These are phyloP conservation scores for Aspergillus affinis DNA, from an alignment of 495 filamentous ascomycete genomes.

Conservation along the genomic window DNA sequence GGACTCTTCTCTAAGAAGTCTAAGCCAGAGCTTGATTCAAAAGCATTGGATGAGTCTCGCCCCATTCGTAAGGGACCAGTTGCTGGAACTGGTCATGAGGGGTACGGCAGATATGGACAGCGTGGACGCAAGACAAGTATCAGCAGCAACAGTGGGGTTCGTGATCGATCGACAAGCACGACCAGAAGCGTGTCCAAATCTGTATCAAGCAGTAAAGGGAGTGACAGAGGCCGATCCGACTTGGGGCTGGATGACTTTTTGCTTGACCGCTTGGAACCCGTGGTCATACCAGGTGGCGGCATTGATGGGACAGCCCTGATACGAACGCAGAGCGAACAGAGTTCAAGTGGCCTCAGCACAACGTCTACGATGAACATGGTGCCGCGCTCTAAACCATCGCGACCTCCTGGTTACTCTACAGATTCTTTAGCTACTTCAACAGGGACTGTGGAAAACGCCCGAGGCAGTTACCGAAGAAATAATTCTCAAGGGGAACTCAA, in stretches of 20 bases:
- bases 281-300: slow-evolving; percentile 79
- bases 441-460: slow-evolving; percentile 14
- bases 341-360: slow-evolving; percentile 52
- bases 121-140: slow-evolving; percentile 49
- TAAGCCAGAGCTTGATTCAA: slow-evolving; percentile 59
- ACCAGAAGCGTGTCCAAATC: slow-evolving; percentile 48
- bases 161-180: slow-evolving; percentile 58
- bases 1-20: slow-evolving; percentile 74
- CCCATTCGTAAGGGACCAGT: slow-evolving; percentile 72
- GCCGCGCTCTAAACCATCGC: slow-evolving; percentile 19
- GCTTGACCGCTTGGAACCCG: slow-evolving; percentile 76
- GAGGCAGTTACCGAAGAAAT: slow-evolving; percentile 13
- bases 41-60: slow-evolving; percentile 54
- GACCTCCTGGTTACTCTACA: slow-evolving; percentile 32
- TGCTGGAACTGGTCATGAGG: slow-evolving; percentile 95
- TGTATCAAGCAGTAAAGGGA: slow-evolving; percentile 53
- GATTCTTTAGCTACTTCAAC: slow-evolving; percentile 36
- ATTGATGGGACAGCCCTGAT: slow-evolving; percentile 48
- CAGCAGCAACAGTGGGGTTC: slow-evolving; percentile 43
- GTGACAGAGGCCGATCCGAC: slow-evolving; percentile 51
- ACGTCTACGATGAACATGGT: slow-evolving; percentile 39
- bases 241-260: slow-evolving; percentile 67
- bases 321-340: slow-evolving; percentile 65
- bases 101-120: slow-evolving; percentile 75
- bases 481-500: background rate